phyloP scores from a whole-genome alignment of 2,329 filamentous ascomycete genomes.

The Teratosphaeria viscida region DNA sequence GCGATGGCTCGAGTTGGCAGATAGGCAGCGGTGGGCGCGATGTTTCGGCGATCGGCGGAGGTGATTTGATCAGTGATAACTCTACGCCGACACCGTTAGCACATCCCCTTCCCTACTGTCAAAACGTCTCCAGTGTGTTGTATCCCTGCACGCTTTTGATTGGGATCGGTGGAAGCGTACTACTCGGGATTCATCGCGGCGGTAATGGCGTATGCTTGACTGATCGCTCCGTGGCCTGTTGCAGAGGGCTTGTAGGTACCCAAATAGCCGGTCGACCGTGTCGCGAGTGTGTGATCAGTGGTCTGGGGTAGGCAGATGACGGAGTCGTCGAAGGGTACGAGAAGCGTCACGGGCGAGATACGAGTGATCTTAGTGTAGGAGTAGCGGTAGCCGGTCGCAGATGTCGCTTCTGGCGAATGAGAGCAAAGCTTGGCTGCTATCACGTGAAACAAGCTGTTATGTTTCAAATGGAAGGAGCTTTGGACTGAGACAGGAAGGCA shows the following conservation, averaged over 20 bases:
- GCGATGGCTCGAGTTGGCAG: background rate
- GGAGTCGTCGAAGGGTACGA: background rate
- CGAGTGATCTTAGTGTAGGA: conserved; percentile 1
- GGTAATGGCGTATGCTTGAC: background rate
- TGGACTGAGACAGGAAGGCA: background rate
- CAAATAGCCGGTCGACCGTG: background rate
- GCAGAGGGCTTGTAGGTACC: background rate
- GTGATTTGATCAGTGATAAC: conserved; percentile 8
- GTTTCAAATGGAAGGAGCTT: background rate
- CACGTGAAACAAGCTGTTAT: background rate
- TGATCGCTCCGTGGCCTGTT: background rate
- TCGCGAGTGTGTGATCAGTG: background rate
- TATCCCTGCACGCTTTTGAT: background rate
- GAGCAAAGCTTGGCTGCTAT: background rate
- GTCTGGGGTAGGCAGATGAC: background rate
- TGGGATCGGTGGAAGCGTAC: conserved; percentile 45
- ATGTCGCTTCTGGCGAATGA: background rate
- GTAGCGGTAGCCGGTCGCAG: background rate
- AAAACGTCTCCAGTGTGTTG: background rate
- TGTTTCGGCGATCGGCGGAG: conserved; percentile 1
- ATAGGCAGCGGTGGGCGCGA: background rate
- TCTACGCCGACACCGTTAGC: background rate
- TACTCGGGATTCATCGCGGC: conserved; percentile 71
- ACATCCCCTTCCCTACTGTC: background rate
- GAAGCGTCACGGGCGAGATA: conserved; percentile 1